A percentile compares a stretch with the other conserved stretches of the same genome.
Conservation (phyloP, 225 moss, liverwort and hornwort genomes). For the Bryoerythrophyllum caledonicum region DNA sequence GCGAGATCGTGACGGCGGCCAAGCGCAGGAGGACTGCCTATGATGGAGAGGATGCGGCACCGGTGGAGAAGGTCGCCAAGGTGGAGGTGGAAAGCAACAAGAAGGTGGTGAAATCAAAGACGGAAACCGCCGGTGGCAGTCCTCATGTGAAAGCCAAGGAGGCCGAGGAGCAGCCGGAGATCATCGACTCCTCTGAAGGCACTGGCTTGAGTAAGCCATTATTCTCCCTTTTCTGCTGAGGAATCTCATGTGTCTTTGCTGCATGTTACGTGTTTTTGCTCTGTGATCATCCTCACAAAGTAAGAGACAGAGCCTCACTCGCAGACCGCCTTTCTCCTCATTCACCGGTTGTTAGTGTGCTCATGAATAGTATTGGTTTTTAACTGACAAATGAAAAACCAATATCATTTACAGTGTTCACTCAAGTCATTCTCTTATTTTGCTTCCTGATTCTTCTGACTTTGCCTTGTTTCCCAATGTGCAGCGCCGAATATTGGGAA, state of each 20-base stretch:
- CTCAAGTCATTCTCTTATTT: neutral
- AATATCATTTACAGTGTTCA: no score
- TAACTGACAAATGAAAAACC: no score
- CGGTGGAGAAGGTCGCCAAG: slow-evolving; percentile 37
- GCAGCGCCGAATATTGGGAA: slow-evolving; percentile 91
- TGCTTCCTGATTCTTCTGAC: slow-evolving; percentile 8
- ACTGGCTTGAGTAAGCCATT: slow-evolving; percentile 51
- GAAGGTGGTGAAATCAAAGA: slow-evolving; percentile 11
- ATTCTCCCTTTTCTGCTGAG: neutral
- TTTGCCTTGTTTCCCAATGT: slow-evolving; percentile 18
- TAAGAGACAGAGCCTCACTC: no score
- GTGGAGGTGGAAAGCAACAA: slow-evolving; percentile 26
- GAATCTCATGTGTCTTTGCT: no score
- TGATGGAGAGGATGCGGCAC: slow-evolving; percentile 34
- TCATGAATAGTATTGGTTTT: no score
- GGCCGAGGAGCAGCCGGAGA: slow-evolving; percentile 19
- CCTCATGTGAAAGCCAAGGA: slow-evolving; percentile 18
- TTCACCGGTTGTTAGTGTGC: no score
- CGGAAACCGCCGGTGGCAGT: slow-evolving; percentile 18
- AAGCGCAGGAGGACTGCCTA: slow-evolving; percentile 40
- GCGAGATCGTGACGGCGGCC: slow-evolving; percentile 40
- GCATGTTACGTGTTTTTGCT: no score
- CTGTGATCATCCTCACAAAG: no score
- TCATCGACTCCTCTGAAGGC: slow-evolving; percentile 30
- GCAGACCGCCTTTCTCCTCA: no score